These are phyloP conservation scores for Aspergillus heteromorphus DNA, from an alignment of 495 filamentous ascomycete genomes.

Conservation along the genomic window DNA sequence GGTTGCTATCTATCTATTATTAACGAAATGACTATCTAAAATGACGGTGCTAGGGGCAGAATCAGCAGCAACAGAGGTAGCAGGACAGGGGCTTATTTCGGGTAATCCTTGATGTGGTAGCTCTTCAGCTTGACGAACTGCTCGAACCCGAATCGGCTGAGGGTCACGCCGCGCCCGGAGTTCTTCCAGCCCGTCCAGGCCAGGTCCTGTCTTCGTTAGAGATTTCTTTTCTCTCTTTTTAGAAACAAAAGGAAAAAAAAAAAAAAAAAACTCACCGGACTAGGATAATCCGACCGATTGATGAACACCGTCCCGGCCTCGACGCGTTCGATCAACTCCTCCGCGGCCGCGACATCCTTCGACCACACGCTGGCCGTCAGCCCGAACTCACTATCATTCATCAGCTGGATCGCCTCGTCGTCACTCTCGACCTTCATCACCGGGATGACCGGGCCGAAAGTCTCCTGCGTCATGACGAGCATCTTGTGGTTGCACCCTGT, in stretches of 20 bases:
- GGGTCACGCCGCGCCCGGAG: conserved; percentile 79
- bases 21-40: too few species aligned
- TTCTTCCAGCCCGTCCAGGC: conserved; percentile 99
- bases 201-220: conserved; percentile 62
- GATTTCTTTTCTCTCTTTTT: too few species aligned
- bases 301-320: conserved; percentile 96
- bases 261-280: conserved; percentile 60
- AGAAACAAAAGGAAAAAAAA: conserved; percentile 3
- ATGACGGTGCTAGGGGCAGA: too few species aligned
- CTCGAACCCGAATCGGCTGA: conserved; percentile 86
- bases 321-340: conserved; percentile 67
- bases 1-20: not conserved
- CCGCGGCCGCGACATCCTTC: conserved; percentile 70
- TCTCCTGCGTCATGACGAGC: conserved; percentile 86
- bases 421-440: conserved; percentile 82
- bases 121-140: conserved; percentile 93
- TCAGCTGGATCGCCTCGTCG: conserved; percentile 69
- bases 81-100: conserved; percentile 14
- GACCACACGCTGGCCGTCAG: conserved; percentile 93
- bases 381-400: conserved; percentile 91
- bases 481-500: conserved; percentile 73
- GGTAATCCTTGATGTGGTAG: conserved; percentile 74
- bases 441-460: conserved; percentile 87
- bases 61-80: not conserved
- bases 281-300: conserved; percentile 85